phyloP scores from a whole-genome alignment of 2,329 filamentous ascomycete species.

The Herpotrichia juniperi region DNA sequence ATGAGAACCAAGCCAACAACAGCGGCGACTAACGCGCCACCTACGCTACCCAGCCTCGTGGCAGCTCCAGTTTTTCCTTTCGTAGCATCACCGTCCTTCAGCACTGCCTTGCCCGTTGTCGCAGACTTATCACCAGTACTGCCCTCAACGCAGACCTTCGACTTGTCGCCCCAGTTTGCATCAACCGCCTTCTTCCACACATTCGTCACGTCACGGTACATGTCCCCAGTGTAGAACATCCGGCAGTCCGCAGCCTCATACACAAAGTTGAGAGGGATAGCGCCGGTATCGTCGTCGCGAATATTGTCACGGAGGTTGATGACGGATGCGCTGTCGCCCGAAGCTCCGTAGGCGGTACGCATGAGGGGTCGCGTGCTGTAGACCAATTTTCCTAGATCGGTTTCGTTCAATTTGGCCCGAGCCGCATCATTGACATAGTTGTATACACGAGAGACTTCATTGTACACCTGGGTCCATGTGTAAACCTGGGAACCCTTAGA shows the following conservation, averaged over 20 bases:
- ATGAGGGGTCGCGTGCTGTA: slow-evolving; percentile 15
- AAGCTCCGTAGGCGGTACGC: slow-evolving; percentile 12
- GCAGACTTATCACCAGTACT: slow-evolving; percentile 17
- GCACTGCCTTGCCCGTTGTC: slow-evolving; percentile 16
- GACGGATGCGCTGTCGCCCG: slow-evolving; percentile 10
- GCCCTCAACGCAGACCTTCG: slow-evolving; percentile 23
- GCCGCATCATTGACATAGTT: slow-evolving; percentile 7
- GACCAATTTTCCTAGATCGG: slow-evolving; percentile 17
- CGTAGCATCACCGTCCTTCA: background rate
- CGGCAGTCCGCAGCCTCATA: slow-evolving; percentile 66
- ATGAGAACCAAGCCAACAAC: background rate
- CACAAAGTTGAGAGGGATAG: slow-evolving; percentile 60
- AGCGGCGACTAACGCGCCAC: background rate
- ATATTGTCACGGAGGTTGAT: slow-evolving; percentile 34
- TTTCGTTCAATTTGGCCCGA: slow-evolving; percentile 17
- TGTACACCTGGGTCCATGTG: slow-evolving; percentile 13
- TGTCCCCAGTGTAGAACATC: slow-evolving; percentile 62
- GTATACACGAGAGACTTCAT: slow-evolving; percentile 12
- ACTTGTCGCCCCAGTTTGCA: slow-evolving; percentile 19
- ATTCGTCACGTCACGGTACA: slow-evolving; percentile 53
- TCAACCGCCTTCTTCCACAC: slow-evolving; percentile 54
- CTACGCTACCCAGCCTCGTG: background rate
- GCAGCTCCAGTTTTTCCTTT: slow-evolving; percentile 3
- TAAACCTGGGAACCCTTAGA: slow-evolving; percentile 44
- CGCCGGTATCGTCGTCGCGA: slow-evolving; percentile 29